Evolutionary conservation across 2,329 filamentous ascomycete species (phyloP).

Genomic region (Monosporascus sp.): DNA sequence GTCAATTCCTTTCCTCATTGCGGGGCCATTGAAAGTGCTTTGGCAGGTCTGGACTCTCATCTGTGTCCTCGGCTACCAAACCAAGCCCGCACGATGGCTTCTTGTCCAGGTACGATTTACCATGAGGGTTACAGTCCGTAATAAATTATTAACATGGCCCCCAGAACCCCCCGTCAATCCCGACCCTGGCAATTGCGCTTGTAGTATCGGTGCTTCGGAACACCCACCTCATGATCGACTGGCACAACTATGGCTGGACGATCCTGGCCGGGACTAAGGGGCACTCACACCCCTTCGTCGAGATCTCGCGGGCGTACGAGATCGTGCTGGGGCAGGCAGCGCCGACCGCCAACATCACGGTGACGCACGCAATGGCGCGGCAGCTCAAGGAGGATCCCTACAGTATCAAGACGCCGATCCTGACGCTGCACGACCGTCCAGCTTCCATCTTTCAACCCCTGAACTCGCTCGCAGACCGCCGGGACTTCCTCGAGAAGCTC

Average conservation of each 20-base stretch:
- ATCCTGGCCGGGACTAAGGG: constrained; percentile 66
- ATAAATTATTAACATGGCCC: constrained; percentile 9
- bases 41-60: constrained; percentile 74
- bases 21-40: constrained; percentile 78
- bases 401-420: constrained; percentile 55
- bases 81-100: constrained; percentile 74
- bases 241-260: constrained; percentile 98
- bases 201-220: constrained; percentile 70
- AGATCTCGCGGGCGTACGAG: constrained; percentile 73
- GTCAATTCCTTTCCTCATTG: constrained; percentile 68
- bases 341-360: constrained; percentile 70
- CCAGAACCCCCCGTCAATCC: constrained; percentile 91
- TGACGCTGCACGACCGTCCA: constrained; percentile 81
- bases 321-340: constrained; percentile 62
- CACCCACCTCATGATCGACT: constrained; percentile 83
- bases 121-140: constrained; percentile 1
- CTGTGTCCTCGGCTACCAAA: constrained; percentile 64
- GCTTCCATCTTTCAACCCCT: constrained; percentile 76
- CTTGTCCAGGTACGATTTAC: constrained; percentile 60
- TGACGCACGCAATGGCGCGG: constrained; percentile 81
- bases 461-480: constrained; percentile 37
- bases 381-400: constrained; percentile 63
- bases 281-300: constrained; percentile 66
- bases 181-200: constrained; percentile 73
- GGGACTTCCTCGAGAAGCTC: constrained; percentile 58